Evolutionary conservation across 2,329 filamentous ascomycete genomes (phyloP).

Genomic region (Aspergillus ibericus): DNA sequence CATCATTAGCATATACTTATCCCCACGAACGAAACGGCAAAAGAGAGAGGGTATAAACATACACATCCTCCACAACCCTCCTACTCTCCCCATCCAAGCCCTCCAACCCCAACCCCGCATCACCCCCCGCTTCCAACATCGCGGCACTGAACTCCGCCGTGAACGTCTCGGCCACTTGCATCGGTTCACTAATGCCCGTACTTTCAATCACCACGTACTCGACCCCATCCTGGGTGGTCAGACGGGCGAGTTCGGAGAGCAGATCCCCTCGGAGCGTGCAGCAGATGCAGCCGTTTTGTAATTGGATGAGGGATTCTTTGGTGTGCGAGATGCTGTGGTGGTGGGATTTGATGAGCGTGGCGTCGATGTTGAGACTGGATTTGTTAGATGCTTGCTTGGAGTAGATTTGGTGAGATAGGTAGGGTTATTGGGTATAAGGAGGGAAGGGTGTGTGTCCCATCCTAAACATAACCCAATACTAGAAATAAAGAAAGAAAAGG

Average conservation of each 20-base stretch:
- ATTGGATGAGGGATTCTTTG: constrained; percentile 64
- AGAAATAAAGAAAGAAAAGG: not conserved
- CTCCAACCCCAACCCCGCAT: constrained; percentile 34
- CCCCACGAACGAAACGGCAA: no score
- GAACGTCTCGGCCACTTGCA: constrained; percentile 74
- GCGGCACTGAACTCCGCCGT: constrained; percentile 55
- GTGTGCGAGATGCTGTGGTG: constrained; percentile 59
- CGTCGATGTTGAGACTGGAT: constrained; percentile 63
- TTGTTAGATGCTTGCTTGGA: not conserved
- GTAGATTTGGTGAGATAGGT: no score
- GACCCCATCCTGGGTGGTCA: constrained; percentile 63
- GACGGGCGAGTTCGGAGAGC: constrained; percentile 65
- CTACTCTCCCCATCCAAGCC: constrained; percentile 44
- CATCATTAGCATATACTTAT: not conserved
- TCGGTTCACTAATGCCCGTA: constrained; percentile 69
- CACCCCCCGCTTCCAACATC: constrained; percentile 51
- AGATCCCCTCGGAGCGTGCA: constrained; percentile 72
- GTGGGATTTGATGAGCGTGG: constrained; percentile 54
- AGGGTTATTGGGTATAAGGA: no score
- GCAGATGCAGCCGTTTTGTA: constrained; percentile 75
- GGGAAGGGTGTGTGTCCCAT: no score
- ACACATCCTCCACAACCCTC: constrained; percentile 50
- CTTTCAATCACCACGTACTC: constrained; percentile 74
- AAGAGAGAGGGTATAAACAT: constrained; percentile 13
- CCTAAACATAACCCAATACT: no score